Evolutionary conservation across 768 basidiomycete species (phyloP), one percentile per base, ranked within the genome.

Genomic region (Trametes sanguinea): DNA sequence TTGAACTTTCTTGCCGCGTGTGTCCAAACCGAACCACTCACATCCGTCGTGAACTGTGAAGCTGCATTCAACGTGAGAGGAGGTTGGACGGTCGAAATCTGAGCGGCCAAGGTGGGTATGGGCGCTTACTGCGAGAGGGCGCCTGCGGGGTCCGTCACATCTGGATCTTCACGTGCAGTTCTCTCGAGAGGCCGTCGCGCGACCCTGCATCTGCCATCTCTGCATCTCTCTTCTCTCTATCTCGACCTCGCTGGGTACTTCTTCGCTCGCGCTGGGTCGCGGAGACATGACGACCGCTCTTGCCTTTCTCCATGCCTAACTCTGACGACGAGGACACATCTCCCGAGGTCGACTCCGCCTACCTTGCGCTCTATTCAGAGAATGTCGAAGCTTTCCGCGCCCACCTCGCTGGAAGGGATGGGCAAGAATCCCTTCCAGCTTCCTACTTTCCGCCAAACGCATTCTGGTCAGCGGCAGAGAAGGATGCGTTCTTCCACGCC

Each of bases 401-500:
- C 8, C 79, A 82, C 65, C 69, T 81, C 29, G 51, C 68, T 54
- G 80, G 80, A 40, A 57, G 16, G 45, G 67, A 76, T 43, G 67
- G 32, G 62, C 74, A 32, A 65, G 69, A 11, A 67, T 77, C 29
- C 75, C 78, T 77, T 59, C 67, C 76, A 1, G 45, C 81, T 35
- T 72, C 74, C 1, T 67, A 64, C 55, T 57, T 68, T 32, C 54
- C 68, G 1, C 71, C 73, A 1, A 60, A 62, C 46, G 74, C 79
- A 42, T 78, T 75, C 60, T 94, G 92, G 92, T 85, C 87, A 3
- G 71, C 79, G 0, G 65, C 74, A n/a, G 93, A 95, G 68, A 88
- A 89, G 63, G 78, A 85, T 30, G 65, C 69, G 0, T 91, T 94
- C 74, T 94, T 93, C 72, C 87, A 84, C 71, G 87, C 82, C 0